A percentile compares a stretch with the other conserved stretches of the same genome.
Evolutionary conservation across 208 protist genomes (phyloP).

Genomic region (Porcisia hertigi): DNA sequence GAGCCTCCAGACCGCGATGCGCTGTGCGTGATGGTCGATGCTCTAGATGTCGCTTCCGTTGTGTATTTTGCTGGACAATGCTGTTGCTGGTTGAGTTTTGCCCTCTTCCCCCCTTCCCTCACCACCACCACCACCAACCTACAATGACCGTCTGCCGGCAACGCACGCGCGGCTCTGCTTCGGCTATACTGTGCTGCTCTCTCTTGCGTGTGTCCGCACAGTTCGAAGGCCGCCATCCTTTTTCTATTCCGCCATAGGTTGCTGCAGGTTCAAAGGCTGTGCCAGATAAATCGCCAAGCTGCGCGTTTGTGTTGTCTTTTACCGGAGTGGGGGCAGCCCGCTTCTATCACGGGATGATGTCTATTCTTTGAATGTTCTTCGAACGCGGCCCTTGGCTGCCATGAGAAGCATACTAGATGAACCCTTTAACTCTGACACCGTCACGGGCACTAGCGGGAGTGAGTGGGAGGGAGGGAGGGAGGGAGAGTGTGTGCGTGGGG

Average conservation of each 20-base stretch:
- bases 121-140: no score
- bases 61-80: no score
- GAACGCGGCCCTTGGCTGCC: slow-evolving; percentile 2
- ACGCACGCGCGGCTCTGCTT: not conserved
- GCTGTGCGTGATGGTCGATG: no score
- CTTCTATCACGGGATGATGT: slow-evolving; percentile 2
- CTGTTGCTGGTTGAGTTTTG: no score
- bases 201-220: slow-evolving; percentile 10
- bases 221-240: slow-evolving; percentile 34
- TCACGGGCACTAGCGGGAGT: not conserved
- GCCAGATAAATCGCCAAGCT: slow-evolving; percentile 16
- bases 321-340: not conserved
- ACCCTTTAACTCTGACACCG: slow-evolving; percentile 36
- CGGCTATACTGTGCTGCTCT: not conserved
- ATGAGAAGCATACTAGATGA: slow-evolving; percentile 28
- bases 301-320: not conserved
- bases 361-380: slow-evolving; percentile 31
- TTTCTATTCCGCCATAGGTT: slow-evolving; percentile 5
- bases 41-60: no score
- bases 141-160: not conserved
- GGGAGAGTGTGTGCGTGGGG: not conserved
- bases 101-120: no score
- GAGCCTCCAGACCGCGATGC: no score
- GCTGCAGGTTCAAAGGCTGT: slow-evolving; percentile 32
- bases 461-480: not conserved